Evolutionary conservation across 495 filamentous ascomycete genomes (phyloP), one percentile per base, ranked within the genome.

Genomic region (Lophiotrema nucula): DNA sequence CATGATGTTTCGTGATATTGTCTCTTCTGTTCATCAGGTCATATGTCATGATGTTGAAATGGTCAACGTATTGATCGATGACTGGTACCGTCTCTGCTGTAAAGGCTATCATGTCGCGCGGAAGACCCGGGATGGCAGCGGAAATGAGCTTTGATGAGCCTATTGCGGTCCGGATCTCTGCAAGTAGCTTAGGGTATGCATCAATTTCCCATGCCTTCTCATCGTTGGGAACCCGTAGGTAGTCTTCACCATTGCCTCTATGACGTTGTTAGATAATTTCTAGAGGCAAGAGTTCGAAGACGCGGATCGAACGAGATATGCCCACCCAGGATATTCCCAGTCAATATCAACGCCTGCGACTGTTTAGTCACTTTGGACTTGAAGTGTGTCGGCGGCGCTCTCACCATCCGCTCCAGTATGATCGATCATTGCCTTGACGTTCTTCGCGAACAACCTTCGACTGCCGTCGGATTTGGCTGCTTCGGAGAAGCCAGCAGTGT

Each of bases 21-120:
- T 89, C 83, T 15, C 87, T 81, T n/a, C 87, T 80, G 71, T 88
- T 89, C 80, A 87, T 86, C 47, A 90, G 64, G 58, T 90, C 87
- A 71, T 90, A 90, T 10, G 80, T 83, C 87, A 90, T 90, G 45
- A 90, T 77, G 67, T 89, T 90, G 63, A 88, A 73, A 71, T 88
- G 86, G 66, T 89, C 85, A 13, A 89, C 73, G 0, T 81, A 80
- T 44, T 72, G 62, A 70, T 75, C 81, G 65, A 90, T 86, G 37
- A 69, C 65, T 1, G 85, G 85, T 0, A 87, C 73, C 1, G 81
- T 83, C 28, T 80, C 67, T 16, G 73, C 65, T 6, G 81, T 88
- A 67, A 86, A 90, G 47, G 85, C 86, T 5, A 90, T 76, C 83
- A 90, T 86, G 60, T 89, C 87, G 44, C 78, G 71, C 16, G 72